These are phyloP conservation scores for Lepidium aucheri DNA, from an alignment of 345 rosid species.

Conservation along the genomic window DNA sequence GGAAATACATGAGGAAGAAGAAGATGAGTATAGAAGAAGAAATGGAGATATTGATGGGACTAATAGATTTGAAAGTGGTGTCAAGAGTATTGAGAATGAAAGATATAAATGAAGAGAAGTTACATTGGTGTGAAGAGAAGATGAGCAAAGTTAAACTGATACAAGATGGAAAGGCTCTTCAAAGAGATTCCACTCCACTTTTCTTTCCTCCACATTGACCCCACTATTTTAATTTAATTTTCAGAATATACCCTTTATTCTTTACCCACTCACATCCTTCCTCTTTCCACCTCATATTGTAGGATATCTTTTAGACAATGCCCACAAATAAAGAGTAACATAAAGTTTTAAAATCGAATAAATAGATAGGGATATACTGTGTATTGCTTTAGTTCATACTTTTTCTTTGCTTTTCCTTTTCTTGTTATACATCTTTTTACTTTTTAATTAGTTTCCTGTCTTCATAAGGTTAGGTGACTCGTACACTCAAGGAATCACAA, in stretches of 20 bases:
- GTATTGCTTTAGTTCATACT: slow-evolving; percentile 14
- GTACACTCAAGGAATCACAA: slow-evolving; percentile 24
- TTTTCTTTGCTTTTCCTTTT: slow-evolving; percentile 22
- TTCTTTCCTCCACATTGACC: slow-evolving; percentile 91
- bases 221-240: slow-evolving; percentile 7
- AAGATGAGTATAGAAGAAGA: slow-evolving; percentile 63
- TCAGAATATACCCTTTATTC: slow-evolving; percentile 31
- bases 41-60: slow-evolving; percentile 85
- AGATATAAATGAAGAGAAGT: slow-evolving; percentile 57
- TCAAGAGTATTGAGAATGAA: slow-evolving; percentile 84
- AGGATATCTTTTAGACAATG: slow-evolving; percentile 21
- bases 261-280: slow-evolving; percentile 15
- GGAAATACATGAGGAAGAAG: slow-evolving; percentile 67
- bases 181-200: slow-evolving; percentile 84
- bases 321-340: slow-evolving; percentile 13
- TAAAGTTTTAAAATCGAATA: slow-evolving; percentile 14
- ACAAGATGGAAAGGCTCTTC: slow-evolving; percentile 53
- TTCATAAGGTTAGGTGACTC: slow-evolving; percentile 18
- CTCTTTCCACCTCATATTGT: slow-evolving; percentile 10
- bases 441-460: neutral
- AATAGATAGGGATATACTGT: slow-evolving; percentile 29
- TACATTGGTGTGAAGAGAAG: slow-evolving; percentile 97
- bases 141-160: slow-evolving; percentile 79
- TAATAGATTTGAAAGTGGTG: slow-evolving; percentile 81
- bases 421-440: slow-evolving; percentile 1